These are phyloP conservation scores for Tulasnella sp. DNA, from an alignment of 768 basidiomycete genomes.

Conservation along the genomic window DNA sequence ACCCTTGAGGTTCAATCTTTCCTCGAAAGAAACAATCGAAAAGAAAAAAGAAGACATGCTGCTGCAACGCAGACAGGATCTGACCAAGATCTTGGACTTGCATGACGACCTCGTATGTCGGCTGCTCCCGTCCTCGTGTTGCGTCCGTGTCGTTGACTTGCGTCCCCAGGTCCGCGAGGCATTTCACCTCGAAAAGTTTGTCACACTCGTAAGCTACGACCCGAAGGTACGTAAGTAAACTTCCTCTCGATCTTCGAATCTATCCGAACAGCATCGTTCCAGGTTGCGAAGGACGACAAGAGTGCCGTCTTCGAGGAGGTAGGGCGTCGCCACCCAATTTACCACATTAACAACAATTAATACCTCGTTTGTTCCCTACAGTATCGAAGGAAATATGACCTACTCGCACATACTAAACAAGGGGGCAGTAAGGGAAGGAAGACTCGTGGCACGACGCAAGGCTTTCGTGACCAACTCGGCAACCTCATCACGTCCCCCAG, in stretches of 20 bases:
- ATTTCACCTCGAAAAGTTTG: slow-evolving; percentile 79
- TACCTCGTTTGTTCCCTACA: not conserved
- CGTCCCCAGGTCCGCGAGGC: slow-evolving; percentile 59
- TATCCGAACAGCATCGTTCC: slow-evolving; percentile 11
- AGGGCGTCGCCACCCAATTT: slow-evolving; percentile 20
- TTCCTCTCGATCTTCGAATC: not conserved
- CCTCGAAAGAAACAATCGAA: too few species aligned
- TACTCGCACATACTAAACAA: not conserved
- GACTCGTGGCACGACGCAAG: not conserved
- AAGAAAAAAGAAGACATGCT: slow-evolving; percentile 38
- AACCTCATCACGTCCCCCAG: too few species aligned
- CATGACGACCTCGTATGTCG: slow-evolving; percentile 65
- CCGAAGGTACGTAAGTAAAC: slow-evolving; percentile 48
- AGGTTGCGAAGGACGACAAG: slow-evolving; percentile 64
- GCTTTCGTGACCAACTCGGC: not conserved
- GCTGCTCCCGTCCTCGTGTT: not conserved
- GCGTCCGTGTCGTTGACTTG: not conserved
- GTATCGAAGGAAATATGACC: not conserved
- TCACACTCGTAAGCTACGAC: slow-evolving; percentile 61
- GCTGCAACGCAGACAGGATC: slow-evolving; percentile 43
- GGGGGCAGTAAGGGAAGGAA: not conserved
- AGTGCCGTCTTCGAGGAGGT: slow-evolving; percentile 66
- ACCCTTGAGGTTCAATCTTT: slow-evolving; percentile 29
- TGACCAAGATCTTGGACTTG: slow-evolving; percentile 45
- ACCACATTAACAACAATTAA: not conserved